Base-by-base conservation (phyloP, 164 flowering plant species). In the Buxus sempervirens region DNA sequence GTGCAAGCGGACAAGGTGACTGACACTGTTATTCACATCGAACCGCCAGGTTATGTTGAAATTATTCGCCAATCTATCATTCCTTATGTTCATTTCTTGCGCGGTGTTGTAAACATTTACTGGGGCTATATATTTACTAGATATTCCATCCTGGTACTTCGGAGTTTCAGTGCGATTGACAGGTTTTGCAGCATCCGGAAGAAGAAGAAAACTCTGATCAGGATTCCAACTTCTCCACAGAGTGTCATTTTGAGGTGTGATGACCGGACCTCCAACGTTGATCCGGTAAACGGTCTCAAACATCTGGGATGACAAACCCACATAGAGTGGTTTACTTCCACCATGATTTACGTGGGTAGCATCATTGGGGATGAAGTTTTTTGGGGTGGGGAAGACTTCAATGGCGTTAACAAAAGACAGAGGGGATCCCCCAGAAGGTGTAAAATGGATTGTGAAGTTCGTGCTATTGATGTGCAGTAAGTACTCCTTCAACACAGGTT, bases 361-460 rank as follows among this genome's bases (percentile, higher is more conserved):
- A 4, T 42, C 48, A 23, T 59, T 69, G 5, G 41, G 32, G 21
- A 64, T 66, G 67, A 81, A 62, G 6, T 65, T 26, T 0, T 28
- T 32, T 0, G 82, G 82, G 32, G 67, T 60, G 22, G 56, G 65
- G 62, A 76, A 76, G 23, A 73, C 62, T 65, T 82, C 83, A 4
- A 82, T 70, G 42, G 86, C 86, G 51, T 80, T 82, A 3, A 79
- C 66, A 64, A 81, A 83, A 13, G 86, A 82, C 16, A 78, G 57
- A 53, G 79, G 71, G 14, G 70, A 49, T 26, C 20, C 41, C 10
- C 6, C 54, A 60, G n/a, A 53, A 54, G 85, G 85, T 0, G 21
- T 27, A 45, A 82, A 80, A 12, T 14, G 1, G 60, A 82, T 61
- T 0, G 12, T 0, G 27, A 83, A 81, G 36, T 41, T 55, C 5